Evolutionary conservation across 169 alveolate species (phyloP), one percentile per base, ranked within the genome.

Genomic region (Eimeria praecox): DNA sequence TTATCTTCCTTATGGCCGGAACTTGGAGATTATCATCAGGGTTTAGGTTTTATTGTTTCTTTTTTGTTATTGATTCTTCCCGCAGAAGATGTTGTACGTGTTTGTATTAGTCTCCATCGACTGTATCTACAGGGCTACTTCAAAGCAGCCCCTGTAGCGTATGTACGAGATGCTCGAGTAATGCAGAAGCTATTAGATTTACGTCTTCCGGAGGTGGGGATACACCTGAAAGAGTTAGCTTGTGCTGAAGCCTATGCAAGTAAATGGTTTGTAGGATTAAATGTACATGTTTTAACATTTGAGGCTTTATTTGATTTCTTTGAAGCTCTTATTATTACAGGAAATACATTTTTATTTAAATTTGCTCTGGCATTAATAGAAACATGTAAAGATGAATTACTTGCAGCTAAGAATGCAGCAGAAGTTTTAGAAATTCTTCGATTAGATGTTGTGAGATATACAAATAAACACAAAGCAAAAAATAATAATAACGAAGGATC

Each of bases 161-260:
- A 95, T 52, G 97, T 97, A 40, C 95, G 98, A n/a, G 98, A 97
- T 62, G 98, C 98, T 18, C 86, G 95, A 49, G 98, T 97, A 12
- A 95, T 90, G 69, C 96, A 95, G 89, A 97, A 96, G 54, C 73
- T 97, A 14, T 3, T 95, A 77, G 56, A 77, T 49, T 30, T 83
- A n/a, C 69, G 92, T 54, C 62, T 64, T 52, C 98, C 98, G 3
- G 96, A 90, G 18, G 91, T 78, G 33, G 97, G 96, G 9, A 49
- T 56, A 6, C 91, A 88, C 54, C 71, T 97, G 44, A 91, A 86
- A 62, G 95, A 92, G 46, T 44, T 94, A 27, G 96, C 96, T 40
- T 95, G 97, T 49, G 97, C 98, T 12, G 98, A 97, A 75, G 97
- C 98, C 27, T 97, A 96, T 73, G 94, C 96, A 22, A 95, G 97